These are phyloP conservation scores for Pseudopithomyces chartarum DNA, from an alignment of 2,329 filamentous ascomycete genomes.

Conservation along the genomic window DNA sequence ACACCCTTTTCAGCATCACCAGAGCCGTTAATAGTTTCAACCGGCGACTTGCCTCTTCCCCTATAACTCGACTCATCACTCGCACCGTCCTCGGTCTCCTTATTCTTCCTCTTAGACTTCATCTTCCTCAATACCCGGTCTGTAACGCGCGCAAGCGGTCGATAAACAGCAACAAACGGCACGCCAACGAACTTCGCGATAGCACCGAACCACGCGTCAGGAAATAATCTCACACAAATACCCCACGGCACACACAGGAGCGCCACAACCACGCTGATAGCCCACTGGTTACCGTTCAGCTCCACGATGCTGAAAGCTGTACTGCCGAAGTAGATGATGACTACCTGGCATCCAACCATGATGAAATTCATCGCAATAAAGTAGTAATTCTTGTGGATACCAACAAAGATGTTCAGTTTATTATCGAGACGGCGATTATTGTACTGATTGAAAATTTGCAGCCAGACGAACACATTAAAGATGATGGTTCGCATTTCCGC, in stretches of 20 bases:
- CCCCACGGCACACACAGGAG: conserved; percentile 58
- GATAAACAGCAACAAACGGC: conserved; percentile 31
- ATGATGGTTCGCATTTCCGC: conserved; percentile 61
- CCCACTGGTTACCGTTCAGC: conserved; percentile 60
- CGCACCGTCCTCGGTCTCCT: conserved; percentile 5
- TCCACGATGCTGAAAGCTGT: conserved; percentile 57
- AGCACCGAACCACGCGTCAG: conserved; percentile 46
- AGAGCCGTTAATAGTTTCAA: conserved; percentile 11
- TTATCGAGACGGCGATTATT: conserved; percentile 68
- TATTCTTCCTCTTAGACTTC: conserved; percentile 16
- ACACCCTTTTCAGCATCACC: conserved; percentile 22
- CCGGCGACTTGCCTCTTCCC: conserved; percentile 23
- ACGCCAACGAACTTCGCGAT: conserved; percentile 26
- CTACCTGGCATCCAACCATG: conserved; percentile 62
- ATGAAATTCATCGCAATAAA: conserved; percentile 62
- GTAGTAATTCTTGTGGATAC: conserved; percentile 61
- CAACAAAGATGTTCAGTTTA: conserved; percentile 64
- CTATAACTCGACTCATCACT: conserved; percentile 14
- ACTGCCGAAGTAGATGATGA: conserved; percentile 61
- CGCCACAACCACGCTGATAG: conserved; percentile 57
- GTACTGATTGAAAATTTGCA: conserved; percentile 72
- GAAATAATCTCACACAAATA: conserved; percentile 56
- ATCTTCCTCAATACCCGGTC: conserved; percentile 17
- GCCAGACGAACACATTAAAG: conserved; percentile 73
- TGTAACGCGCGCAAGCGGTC: conserved; percentile 20